Base-by-base conservation (phyloP, 805 yeast genomes). In the Cyberlindnera japonica region DNA sequence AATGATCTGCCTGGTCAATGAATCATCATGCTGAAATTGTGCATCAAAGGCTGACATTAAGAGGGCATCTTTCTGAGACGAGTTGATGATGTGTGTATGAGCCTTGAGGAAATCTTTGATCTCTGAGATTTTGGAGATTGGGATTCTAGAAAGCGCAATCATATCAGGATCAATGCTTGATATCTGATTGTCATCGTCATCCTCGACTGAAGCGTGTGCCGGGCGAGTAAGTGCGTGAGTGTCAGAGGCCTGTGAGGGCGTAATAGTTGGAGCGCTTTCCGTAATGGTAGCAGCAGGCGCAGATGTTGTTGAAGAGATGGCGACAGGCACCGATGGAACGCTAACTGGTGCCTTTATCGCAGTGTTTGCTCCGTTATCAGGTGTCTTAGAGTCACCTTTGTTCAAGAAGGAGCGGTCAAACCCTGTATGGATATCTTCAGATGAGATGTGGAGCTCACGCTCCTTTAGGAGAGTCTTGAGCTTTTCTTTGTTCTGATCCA, bases 381-480 rank as follows among this genome's bases (percentile, higher is more conserved):
- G 65, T 5, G 33, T 4, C 12, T 41, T 32, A 6, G 47, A 23
- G 8, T 56, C 53, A n/a, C 63, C 67, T 50, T 80, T 83, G 61
- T 88, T 87, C 57, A 88, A 61, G 50, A 86, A 77, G 0, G 96
- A 83, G 31, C 85, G 77, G 58, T 91, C 95, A 69, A 87, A 93
- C 0, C 96, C 98, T 12, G 93, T 88, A 51, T 79, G 93, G 29
- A 89, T 74, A 63, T 91, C 99, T 13, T 90, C 98, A 37, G 93
- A 81, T 3, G 95, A 81, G 49, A 93, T 90, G 58, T 86, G 83
- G 34, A 69, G 57, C 11, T 78, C 69, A 55, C 85, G 84, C 54
- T 90, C 96, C 49, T 77, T 72, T 50, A 77, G 71, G 40, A 93
- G 68, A 24, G 75, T 76, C 29, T 73, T 78, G 49, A 89, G 67